Percentiles rank a stretch among this genome's conserved stretches.
Evolutionary conservation across 176 grass and related monocot genomes (phyloP).

Genomic region (Luzula sylvatica): DNA sequence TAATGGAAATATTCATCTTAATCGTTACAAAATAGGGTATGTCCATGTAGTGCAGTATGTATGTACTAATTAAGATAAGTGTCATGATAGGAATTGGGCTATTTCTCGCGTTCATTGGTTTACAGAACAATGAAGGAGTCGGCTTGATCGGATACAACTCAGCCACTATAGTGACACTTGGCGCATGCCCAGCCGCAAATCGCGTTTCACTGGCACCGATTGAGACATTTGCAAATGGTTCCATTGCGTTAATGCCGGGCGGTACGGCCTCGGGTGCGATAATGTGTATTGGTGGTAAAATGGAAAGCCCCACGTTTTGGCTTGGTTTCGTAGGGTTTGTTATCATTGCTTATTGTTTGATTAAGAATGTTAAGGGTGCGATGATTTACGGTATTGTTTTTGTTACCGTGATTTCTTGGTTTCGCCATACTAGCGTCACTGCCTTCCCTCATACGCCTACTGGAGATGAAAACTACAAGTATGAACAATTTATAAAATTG

Average conservation of each 20-base stretch:
- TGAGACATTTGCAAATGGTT: conserved; percentile 43
- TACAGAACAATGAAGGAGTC: conserved; percentile 49
- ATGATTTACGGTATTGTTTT: conserved; percentile 81
- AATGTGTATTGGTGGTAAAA: conserved; percentile 52
- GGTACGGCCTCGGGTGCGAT: conserved; percentile 39
- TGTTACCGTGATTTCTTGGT: conserved; percentile 68
- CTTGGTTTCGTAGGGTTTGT: conserved; percentile 56
- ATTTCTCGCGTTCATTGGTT: conserved; percentile 51
- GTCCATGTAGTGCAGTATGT: too few species aligned
- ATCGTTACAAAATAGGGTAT: too few species aligned
- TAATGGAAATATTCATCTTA: background rate
- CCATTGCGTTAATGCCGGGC: conserved; percentile 45
- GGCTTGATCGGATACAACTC: conserved; percentile 54
- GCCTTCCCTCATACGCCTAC: conserved; percentile 45
- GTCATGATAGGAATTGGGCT: conserved; percentile 37
- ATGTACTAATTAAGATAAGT: background rate
- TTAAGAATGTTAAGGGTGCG: conserved; percentile 55
- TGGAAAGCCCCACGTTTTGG: conserved; percentile 73
- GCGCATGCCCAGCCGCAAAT: conserved; percentile 48
- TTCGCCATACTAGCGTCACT: conserved; percentile 49
- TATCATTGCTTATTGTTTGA: conserved; percentile 68
- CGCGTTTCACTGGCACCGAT: conserved; percentile 58
- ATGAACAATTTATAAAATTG: background rate
- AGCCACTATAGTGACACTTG: conserved; percentile 58
- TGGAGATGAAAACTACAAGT: conserved; percentile 39